Evolutionary conservation across 83 land plant genomes (phyloP).

Genomic region (Larix sibirica): DNA sequence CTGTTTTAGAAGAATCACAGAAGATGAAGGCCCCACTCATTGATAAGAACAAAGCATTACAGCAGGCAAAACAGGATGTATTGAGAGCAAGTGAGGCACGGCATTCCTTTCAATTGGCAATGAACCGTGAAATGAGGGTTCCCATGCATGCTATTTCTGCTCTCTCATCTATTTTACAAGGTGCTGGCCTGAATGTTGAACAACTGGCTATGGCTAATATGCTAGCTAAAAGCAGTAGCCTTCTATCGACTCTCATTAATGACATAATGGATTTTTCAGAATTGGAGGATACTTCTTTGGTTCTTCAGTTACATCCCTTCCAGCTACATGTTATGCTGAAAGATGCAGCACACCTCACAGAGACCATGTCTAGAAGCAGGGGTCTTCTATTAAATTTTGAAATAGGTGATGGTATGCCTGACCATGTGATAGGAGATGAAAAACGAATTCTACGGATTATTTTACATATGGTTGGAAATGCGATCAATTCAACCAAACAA

Average conservation of each 20-base stretch:
- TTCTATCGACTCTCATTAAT: conserved; percentile 66
- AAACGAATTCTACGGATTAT: conserved; percentile 83
- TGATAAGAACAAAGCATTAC: conserved; percentile 76
- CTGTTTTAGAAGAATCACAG: conserved; percentile 89
- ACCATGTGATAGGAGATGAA: conserved; percentile 80
- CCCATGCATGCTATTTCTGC: conserved; percentile 85
- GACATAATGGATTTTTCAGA: conserved; percentile 77
- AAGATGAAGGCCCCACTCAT: conserved; percentile 65
- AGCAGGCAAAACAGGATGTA: conserved; percentile 63
- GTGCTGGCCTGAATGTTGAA: conserved; percentile 49
- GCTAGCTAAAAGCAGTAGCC: conserved; percentile 66
- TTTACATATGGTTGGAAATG: conserved; percentile 82
- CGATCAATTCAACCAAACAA: conserved; percentile 35
- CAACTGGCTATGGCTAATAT: conserved; percentile 68
- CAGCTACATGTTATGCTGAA: conserved; percentile 58
- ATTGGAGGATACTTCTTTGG: conserved; percentile 52
- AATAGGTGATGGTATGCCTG: conserved; percentile 71
- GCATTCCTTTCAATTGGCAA: conserved; percentile 77
- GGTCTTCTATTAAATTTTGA: conserved; percentile 47
- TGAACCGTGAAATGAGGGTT: conserved; percentile 89
- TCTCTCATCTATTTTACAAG: conserved; percentile 73
- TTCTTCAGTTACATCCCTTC: conserved; percentile 62
- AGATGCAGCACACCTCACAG: conserved; percentile 57
- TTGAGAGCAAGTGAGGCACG: conserved; percentile 88
- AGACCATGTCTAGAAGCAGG: conserved; percentile 39